Conservation (phyloP, 192 early-diverging fungal genomes). For the Borealophlyctis nickersoniae region DNA sequence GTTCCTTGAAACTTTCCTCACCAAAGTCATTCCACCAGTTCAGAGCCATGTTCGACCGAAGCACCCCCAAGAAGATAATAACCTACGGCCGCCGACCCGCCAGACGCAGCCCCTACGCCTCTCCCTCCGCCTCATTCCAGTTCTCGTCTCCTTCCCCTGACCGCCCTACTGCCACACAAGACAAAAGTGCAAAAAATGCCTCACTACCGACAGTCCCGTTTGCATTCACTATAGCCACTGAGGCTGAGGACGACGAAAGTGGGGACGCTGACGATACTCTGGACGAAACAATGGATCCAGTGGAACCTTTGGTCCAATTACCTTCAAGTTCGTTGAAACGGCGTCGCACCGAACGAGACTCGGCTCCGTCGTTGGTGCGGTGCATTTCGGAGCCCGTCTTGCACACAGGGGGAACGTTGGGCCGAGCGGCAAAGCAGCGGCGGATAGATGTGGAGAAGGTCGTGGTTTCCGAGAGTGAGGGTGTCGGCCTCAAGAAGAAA, state of each 20-base stretch:
- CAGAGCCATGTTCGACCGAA: neutral
- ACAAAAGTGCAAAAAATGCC: too few relatives aligned
- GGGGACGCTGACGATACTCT: neutral
- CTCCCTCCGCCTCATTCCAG: neutral
- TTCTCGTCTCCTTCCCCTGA: neutral
- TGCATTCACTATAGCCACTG: too few relatives aligned
- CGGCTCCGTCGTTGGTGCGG: neutral
- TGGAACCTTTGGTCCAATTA: neutral
- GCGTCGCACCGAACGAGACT: neutral
- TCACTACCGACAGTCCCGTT: neutral
- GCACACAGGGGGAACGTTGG: neutral
- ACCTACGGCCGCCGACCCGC: slow-evolving; percentile 15
- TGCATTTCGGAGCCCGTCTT: too few relatives aligned
- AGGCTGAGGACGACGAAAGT: too few relatives aligned
- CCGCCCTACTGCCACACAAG: neutral
- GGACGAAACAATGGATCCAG: neutral
- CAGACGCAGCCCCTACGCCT: too few relatives aligned
- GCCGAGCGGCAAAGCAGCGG: neutral
- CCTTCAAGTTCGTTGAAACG: neutral
- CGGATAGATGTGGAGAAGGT: neutral
- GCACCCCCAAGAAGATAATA: slow-evolving; percentile 4
- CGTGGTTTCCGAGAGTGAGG: neutral
- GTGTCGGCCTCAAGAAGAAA: neutral
- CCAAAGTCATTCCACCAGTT: neutral
- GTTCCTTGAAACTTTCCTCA: neutral